These are phyloP conservation scores for Boletus sensibilis DNA, from an alignment of 768 basidiomycete species.

Conservation along the genomic window DNA sequence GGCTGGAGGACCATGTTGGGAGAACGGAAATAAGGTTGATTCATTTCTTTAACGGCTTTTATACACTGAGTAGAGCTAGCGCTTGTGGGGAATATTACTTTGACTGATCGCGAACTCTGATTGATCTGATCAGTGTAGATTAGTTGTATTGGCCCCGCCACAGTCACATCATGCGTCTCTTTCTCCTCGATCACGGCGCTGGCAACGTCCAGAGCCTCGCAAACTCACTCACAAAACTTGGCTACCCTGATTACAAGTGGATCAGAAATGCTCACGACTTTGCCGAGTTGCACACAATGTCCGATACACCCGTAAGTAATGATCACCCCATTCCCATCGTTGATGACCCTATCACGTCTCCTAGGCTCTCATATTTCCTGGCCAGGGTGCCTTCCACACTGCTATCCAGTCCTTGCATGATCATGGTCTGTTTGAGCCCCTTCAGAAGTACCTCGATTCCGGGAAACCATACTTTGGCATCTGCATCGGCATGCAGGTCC, in stretches of 20 bases:
- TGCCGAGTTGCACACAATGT: conserved; percentile 39
- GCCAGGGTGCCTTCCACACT: conserved; percentile 90
- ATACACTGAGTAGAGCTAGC: background rate
- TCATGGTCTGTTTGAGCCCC: conserved; percentile 75
- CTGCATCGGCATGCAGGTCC: conserved; percentile 97
- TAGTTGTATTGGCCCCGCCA: background rate
- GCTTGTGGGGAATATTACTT: too few relatives aligned
- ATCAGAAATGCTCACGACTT: conserved; percentile 80
- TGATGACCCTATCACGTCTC: conserved; percentile 13
- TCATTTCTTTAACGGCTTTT: conserved; percentile 15
- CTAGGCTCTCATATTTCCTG: conserved; percentile 94
- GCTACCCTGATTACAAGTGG: conserved; percentile 82
- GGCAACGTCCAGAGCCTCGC: conserved; percentile 94
- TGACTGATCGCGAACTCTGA: too few relatives aligned
- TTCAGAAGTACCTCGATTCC: conserved; percentile 77
- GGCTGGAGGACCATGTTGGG: conserved; percentile 45
- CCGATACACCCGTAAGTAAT: conserved; percentile 63
- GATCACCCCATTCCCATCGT: conserved; percentile 3
- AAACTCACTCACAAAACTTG: conserved; percentile 82
- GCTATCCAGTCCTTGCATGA: conserved; percentile 75
- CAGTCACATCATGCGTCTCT: conserved; percentile 52
- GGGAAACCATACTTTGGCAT: conserved; percentile 96
- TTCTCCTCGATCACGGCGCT: conserved; percentile 94
- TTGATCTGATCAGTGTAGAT: too few relatives aligned
- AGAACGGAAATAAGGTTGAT: conserved; percentile 13